A percentile compares a stretch with the other conserved stretches of the same genome.
phyloP scores from a whole-genome alignment of 805 yeast species.

The Pichia phayaonensis region DNA sequence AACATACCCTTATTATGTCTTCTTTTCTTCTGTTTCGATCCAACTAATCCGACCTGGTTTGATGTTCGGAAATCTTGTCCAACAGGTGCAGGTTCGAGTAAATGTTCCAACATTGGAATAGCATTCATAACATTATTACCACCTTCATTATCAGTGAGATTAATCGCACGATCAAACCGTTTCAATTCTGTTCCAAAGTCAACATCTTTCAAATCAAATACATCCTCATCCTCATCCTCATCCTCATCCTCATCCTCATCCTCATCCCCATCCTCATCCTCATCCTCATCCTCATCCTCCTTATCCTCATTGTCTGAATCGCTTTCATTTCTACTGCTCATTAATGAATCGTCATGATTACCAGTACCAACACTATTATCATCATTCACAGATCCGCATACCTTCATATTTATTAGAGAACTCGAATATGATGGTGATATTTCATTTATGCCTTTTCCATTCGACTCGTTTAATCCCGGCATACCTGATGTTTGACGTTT shows the following conservation, averaged over 20 bases:
- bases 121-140: neutral
- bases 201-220: too few relatives aligned
- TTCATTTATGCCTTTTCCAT: neutral
- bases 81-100: slow-evolving; percentile 7
- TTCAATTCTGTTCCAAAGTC: too few relatives aligned
- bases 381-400: neutral
- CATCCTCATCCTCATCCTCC: too few relatives aligned
- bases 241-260: too few relatives aligned
- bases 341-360: neutral
- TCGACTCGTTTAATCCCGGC: slow-evolving; percentile 1
- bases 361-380: neutral
- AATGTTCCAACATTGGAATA: slow-evolving; percentile 4
- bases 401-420: neutral
- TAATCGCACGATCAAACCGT: too few relatives aligned
- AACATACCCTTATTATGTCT: slow-evolving; percentile 28
- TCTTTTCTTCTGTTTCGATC: neutral
- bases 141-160: neutral
- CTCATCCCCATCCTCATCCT: too few relatives aligned
- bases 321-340: too few relatives aligned
- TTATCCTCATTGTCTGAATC: too few relatives aligned
- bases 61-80: neutral
- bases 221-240: too few relatives aligned
- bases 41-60: too few relatives aligned
- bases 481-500: slow-evolving; percentile 4
- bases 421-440: neutral